Evolutionary conservation across 1,139 yeast species (phyloP).

Genomic region (Lodderomyces oxycetoniae): DNA sequence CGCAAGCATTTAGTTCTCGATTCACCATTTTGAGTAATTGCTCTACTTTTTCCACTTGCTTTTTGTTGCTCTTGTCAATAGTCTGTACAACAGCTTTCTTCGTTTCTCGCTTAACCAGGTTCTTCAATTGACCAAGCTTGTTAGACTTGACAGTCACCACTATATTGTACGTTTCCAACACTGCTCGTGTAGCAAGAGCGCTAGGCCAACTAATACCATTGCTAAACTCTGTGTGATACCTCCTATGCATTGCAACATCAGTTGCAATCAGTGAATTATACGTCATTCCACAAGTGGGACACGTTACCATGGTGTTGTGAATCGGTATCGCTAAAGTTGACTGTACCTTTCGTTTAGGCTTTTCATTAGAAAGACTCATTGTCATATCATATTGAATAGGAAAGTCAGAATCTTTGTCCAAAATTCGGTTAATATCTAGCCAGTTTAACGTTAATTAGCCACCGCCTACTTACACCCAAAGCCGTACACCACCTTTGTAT

Average conservation of each 20-base stretch:
- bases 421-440: neutral
- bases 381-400: constrained; percentile 2
- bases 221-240: constrained; percentile 42
- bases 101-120: constrained; percentile 7
- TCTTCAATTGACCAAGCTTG: constrained; percentile 6
- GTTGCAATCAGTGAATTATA: constrained; percentile 40
- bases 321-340: constrained; percentile 14
- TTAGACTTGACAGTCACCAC: constrained; percentile 1
- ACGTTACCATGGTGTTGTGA: constrained; percentile 23
- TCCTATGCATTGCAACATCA: constrained; percentile 46
- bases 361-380: no score
- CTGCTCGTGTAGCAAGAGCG: constrained; percentile 16
- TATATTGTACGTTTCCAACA: constrained; percentile 28
- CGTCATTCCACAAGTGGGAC: constrained; percentile 59
- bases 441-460: neutral
- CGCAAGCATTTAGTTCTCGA: constrained; percentile 54
- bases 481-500: no score
- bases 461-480: no score
- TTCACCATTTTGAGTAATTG: constrained; percentile 48
- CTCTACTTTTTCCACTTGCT: constrained; percentile 23
- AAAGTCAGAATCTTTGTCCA: no score
- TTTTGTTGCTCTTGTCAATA: constrained; percentile 16
- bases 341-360: constrained; percentile 14
- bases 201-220: constrained; percentile 46
- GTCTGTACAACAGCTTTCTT: constrained; percentile 14